These are phyloP conservation scores for Naegleria lovaniensis DNA, from an alignment of 208 protist genomes.

Conservation along the genomic window DNA sequence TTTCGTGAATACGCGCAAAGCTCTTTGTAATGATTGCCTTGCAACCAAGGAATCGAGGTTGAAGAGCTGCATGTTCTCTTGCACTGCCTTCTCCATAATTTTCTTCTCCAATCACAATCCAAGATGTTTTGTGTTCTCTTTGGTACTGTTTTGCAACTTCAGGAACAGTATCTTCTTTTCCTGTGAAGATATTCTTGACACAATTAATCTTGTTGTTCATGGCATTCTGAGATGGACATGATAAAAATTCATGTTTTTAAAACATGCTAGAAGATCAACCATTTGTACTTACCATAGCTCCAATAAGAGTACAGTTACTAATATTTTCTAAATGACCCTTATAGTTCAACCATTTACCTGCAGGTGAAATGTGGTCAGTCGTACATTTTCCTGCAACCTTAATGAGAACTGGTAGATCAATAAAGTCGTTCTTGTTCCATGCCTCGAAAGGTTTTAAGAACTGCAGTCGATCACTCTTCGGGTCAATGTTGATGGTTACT, in stretches of 20 bases:
- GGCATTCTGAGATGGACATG: conserved; percentile 5
- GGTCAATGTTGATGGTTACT: conserved; percentile 54
- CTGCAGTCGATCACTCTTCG: conserved; percentile 50
- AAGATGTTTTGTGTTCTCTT: conserved; percentile 46
- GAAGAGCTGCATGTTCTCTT: conserved; percentile 71
- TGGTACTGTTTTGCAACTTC: conserved; percentile 52
- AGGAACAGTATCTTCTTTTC: conserved; percentile 46
- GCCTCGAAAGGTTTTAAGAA: conserved; percentile 50
- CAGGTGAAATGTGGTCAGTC: conserved; percentile 71
- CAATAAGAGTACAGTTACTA: conserved; percentile 74
- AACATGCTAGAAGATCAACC: too few relatives aligned
- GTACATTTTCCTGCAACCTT: conserved; percentile 74
- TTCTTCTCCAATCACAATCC: conserved; percentile 71
- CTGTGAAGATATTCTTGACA: conserved; percentile 56
- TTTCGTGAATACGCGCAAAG: conserved; percentile 77
- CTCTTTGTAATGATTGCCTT: conserved; percentile 56
- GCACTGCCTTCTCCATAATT: conserved; percentile 73
- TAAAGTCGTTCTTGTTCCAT: conserved; percentile 54
- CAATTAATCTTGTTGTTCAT: conserved; percentile 60
- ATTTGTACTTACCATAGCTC: conserved; percentile 50
- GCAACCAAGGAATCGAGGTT: conserved; percentile 59
- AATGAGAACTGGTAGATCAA: conserved; percentile 48
- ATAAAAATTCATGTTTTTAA: too few relatives aligned
- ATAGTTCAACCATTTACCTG: conserved; percentile 70
- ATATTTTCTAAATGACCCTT: conserved; percentile 78